Base-by-base conservation (phyloP, 441 rosid genomes). In the Pelargonium fulgidum region DNA sequence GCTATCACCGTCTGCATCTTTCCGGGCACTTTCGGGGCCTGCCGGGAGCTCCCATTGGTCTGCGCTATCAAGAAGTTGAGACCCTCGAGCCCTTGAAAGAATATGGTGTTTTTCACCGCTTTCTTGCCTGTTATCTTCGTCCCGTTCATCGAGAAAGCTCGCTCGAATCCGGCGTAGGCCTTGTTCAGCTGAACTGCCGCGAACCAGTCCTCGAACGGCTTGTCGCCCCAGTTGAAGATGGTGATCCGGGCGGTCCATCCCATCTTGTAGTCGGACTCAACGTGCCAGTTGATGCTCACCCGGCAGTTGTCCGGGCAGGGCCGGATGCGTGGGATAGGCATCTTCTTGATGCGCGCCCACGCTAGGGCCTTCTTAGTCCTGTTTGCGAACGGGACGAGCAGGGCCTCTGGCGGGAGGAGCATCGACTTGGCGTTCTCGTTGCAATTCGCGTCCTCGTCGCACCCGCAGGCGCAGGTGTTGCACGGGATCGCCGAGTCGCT, bases 241-340 rank as follows among this genome's bases (percentile, higher is more conserved):
- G 83, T 85, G 69, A 85, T 72, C 77, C 87, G 79, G 22, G 73
- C 84, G 0, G 79, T 85, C 89, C 89, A 85, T 3, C 87, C 89
- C 0, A 65, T 76, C 73, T 66, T 74, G 45, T 77, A 82, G 66
- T 85, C 87, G 0, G 87, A 72, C 1, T 77, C 69, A 20, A 85
- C 16, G 70, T 85, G 85, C 89, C 89, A 85, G 26, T 85, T 83
- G 29, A 85, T 75, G 56, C 81, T 80, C 22, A 85, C 85, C 5
- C 89, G 86, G 11, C 87, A 85, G 11, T 85, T 83, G 26, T 85
- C 89, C 12, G 85, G 83, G 33, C 89, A 85, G 0, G 89, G 87
- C 77, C 83, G 58, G 0, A 85, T 85, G 24, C 81, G 66, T 2
- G 89, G 87, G 1, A 83, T 33, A 7, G 67, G 17, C 12, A 48